Evolutionary conservation across 176 grass and related monocot genomes (phyloP).

Genomic region (Coix lacrymajobi): DNA sequence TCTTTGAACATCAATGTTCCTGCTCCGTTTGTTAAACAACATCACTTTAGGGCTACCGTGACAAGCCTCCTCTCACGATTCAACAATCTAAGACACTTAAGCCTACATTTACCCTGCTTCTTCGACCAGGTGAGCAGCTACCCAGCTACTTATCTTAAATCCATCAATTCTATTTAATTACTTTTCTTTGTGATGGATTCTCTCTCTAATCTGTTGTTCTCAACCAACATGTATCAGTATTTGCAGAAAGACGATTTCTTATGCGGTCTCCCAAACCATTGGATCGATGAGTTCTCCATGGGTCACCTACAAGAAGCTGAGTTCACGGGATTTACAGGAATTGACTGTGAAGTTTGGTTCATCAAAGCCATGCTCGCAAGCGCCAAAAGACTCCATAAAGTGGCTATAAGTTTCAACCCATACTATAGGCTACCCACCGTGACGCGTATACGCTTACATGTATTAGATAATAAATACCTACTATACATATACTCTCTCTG

Average conservation of each 20-base stretch:
- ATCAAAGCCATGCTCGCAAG: background rate
- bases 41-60: too few species aligned
- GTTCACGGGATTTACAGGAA: background rate
- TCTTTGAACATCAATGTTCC: background rate
- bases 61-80: too few species aligned
- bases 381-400: background rate
- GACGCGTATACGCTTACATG: background rate
- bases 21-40: accelerated
- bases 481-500: too few species aligned
- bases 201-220: background rate
- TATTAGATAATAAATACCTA: background rate
- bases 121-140: too few species aligned
- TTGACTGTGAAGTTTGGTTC: background rate
- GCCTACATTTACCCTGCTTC: too few species aligned
- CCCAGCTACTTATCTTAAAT: too few species aligned
- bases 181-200: too few species aligned
- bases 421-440: background rate
- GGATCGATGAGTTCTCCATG: background rate
- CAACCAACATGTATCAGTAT: background rate
- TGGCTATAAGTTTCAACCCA: background rate
- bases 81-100: too few species aligned
- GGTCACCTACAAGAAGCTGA: background rate
- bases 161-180: too few species aligned
- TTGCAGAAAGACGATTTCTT: background rate
- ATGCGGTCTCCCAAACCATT: background rate